These are phyloP conservation scores for Dissophora globulifera DNA, from an alignment of 192 early-diverging fungal genomes.

Conservation along the genomic window DNA sequence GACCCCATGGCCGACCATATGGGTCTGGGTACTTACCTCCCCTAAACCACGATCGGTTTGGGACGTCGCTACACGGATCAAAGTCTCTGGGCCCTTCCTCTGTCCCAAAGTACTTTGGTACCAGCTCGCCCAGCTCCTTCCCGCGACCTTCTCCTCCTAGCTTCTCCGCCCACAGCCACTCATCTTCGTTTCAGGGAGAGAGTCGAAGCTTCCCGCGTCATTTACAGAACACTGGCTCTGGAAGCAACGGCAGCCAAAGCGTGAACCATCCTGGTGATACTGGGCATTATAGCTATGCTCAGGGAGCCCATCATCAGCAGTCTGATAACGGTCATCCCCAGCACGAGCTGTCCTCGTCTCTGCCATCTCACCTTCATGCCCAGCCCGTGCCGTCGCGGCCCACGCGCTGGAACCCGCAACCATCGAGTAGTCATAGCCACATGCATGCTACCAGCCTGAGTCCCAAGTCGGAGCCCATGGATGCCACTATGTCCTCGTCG, in stretches of 20 bases:
- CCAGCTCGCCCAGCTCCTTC: conserved; percentile 50
- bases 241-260: conserved; percentile 1
- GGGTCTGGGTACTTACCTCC: conserved; percentile 22
- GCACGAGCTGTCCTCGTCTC: conserved; percentile 44
- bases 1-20: conserved; percentile 32
- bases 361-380: conserved; percentile 46
- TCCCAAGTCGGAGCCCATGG: conserved; percentile 42
- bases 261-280: not conserved
- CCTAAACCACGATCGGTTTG: conserved; percentile 25
- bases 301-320: conserved; percentile 14
- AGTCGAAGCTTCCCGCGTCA: conserved; percentile 27
- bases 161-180: conserved; percentile 1
- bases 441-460: conserved; percentile 25
- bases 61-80: conserved; percentile 22
- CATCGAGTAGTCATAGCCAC: conserved; percentile 4
- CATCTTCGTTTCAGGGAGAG: conserved; percentile 25
- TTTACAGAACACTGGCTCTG: conserved; percentile 12
- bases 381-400: conserved; percentile 19
- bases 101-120: conserved; percentile 47
- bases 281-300: conserved; percentile 16
- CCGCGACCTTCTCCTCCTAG: conserved; percentile 19
- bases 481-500: conserved; percentile 45
- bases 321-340: conserved; percentile 24
- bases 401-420: conserved; percentile 39
- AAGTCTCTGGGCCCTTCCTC: conserved; percentile 24